These are phyloP conservation scores for Alternaria sp. DNA, from an alignment of 2,329 filamentous ascomycete species.

Conservation along the genomic window DNA sequence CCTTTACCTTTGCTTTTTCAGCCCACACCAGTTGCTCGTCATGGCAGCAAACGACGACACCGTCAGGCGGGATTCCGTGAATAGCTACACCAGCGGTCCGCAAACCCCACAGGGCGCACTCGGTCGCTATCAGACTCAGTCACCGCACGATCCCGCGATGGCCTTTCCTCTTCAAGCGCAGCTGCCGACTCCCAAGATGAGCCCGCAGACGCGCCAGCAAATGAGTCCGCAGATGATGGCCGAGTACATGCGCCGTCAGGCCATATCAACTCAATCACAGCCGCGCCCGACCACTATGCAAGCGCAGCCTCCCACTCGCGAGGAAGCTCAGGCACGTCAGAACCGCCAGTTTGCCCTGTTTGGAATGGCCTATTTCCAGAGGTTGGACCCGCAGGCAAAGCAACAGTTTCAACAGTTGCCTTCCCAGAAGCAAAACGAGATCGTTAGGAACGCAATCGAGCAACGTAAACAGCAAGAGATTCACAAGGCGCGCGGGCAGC, in stretches of 20 bases:
- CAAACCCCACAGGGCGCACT: background rate
- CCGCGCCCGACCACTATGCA: background rate
- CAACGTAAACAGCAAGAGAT: background rate
- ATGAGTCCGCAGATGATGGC: background rate
- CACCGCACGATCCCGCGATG: background rate
- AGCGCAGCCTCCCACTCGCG: background rate
- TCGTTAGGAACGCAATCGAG: background rate
- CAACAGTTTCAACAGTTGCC: background rate
- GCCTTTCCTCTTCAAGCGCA: background rate
- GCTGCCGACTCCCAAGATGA: background rate
- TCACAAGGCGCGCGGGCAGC: background rate
- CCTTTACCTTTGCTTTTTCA: background rate
- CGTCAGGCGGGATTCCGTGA: background rate
- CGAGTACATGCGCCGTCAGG: background rate
- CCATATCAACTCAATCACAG: background rate
- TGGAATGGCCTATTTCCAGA: background rate
- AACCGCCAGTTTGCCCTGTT: background rate
- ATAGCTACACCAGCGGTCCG: background rate
- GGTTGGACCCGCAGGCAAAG: background rate
- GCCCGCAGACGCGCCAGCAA: background rate
- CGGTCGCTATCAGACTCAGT: background rate
- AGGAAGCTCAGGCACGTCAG: background rate
- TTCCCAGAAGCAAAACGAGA: background rate
- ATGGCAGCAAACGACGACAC: background rate
- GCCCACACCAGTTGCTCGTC: background rate